These are phyloP conservation scores for Hygrophoropsis aurantiaca DNA, from an alignment of 768 basidiomycete species.

Conservation along the genomic window DNA sequence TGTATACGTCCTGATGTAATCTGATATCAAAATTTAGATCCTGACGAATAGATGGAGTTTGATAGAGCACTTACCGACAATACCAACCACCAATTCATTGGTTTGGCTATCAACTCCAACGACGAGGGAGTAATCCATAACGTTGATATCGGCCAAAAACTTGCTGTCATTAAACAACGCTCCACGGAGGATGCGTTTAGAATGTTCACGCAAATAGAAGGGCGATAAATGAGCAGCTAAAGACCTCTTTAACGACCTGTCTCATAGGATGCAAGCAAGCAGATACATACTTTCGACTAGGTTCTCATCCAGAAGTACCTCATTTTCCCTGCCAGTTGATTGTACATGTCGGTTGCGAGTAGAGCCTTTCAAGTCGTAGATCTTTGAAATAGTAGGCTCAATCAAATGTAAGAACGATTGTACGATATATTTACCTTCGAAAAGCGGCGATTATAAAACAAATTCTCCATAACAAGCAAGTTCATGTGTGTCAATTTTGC, in stretches of 20 bases:
- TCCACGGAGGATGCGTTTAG: constrained; percentile 87
- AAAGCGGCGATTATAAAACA: constrained; percentile 91
- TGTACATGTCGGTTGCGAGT: constrained; percentile 92
- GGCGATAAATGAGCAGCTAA: constrained; percentile 83
- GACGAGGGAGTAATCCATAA: constrained; percentile 97
- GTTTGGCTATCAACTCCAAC: constrained; percentile 90
- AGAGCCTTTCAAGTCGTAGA: constrained; percentile 97
- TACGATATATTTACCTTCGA: constrained; percentile 57
- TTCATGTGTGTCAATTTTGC: constrained; percentile 91
- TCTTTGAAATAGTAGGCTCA: constrained; percentile 56
- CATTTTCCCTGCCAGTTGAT: constrained; percentile 86
- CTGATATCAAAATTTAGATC: constrained; percentile 35
- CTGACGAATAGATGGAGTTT: not conserved
- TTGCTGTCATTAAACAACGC: constrained; percentile 95
- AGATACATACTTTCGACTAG: constrained; percentile 75
- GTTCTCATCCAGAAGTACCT: constrained; percentile 96
- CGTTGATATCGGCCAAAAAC: constrained; percentile 90
- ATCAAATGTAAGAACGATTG: not conserved
- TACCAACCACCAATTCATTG: constrained; percentile 93
- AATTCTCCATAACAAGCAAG: constrained; percentile 95
- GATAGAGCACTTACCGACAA: constrained; percentile 73
- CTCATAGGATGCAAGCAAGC: not conserved
- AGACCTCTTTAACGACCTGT: constrained; percentile 9
- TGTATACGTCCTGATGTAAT: constrained; percentile 93
- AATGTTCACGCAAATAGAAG: constrained; percentile 95